These are phyloP conservation scores for Metrosideros polymorpha DNA, from an alignment of 441 rosid genomes.

Conservation along the genomic window DNA sequence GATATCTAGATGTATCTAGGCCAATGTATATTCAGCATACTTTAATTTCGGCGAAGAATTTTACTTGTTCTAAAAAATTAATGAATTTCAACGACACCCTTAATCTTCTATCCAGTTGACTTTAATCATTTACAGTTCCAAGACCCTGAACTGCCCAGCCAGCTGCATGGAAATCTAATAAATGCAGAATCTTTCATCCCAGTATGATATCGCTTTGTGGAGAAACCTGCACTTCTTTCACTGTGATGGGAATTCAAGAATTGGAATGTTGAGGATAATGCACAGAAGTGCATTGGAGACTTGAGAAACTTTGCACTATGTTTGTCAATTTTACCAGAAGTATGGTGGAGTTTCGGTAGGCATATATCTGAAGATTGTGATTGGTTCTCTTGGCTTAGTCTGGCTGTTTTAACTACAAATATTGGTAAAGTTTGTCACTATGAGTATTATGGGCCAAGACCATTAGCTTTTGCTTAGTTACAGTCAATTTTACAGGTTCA, in stretches of 20 bases:
- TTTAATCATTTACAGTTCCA: not conserved
- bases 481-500: not conserved
- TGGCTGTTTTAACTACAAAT: not conserved
- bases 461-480: not conserved
- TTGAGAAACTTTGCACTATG: not conserved
- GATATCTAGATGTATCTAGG: not conserved
- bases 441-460: not conserved
- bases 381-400: not conserved
- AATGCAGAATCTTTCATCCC: not conserved
- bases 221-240: not conserved
- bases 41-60: not conserved
- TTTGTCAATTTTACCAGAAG: not conserved
- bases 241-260: not conserved
- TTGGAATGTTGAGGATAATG: not conserved
- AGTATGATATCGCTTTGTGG: not conserved
- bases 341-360: not conserved
- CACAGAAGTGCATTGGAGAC: not conserved
- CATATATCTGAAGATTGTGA: not conserved
- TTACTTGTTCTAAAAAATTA: not conserved
- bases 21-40: not conserved
- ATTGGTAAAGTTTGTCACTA: not conserved
- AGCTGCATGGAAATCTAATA: not conserved
- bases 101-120: not conserved
- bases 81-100: not conserved
- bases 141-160: not conserved